Base-by-base conservation (phyloP, 2,329 filamentous ascomycete species). In the Nigrospora osmanthi region DNA sequence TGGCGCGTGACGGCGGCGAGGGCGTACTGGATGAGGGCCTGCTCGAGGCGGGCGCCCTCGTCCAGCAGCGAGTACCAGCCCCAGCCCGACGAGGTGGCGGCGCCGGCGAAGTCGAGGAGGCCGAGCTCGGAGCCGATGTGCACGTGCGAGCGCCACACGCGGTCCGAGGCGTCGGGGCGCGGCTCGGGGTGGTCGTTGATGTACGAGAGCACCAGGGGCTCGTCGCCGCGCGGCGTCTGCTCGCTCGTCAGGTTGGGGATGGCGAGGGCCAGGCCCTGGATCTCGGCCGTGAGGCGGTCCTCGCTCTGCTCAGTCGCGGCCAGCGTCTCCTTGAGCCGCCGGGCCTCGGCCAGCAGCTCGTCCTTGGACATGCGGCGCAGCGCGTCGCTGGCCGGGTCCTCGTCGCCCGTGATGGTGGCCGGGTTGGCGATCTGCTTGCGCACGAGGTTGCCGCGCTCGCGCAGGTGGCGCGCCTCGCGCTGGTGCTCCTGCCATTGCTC, bases 41-140 rank as follows among this genome's bases (percentile, higher is more conserved):
- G 91, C 67, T 98, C 93, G n/a, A 98, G 77, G 62, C 93, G 80
- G 0, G 90, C 90, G 10, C 83, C 93, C 58, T 95, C 90, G 59
- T 91, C 88, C n/a, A 88, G 73, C 11, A 98, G 80, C 66, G 89
- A 97, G 69, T 98, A 98, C 88, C 89, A 98, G 1, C 93, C 93
- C 91, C 91, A 98, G 34, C 93, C 93, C 4, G 85, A 87, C 2
- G 88, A 83, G n/a, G 78, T 81, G 2, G 84, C 84, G 6, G 89
- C 89, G 47, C 78, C 83, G 6, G 85, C 73, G 59, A 98, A 96
- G 68, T 98, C 91, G 42, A 98, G 73, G n/a, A 98, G 75, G 32
- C 84, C 83, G n/a, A 98, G 78, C 58, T 89, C 80, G 5, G 81
- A 74, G 31, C 93, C 93, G 54, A 98, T 91, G 53, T 91, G 78